These are phyloP conservation scores for Pseudocercospora musae DNA, from an alignment of 2,329 filamentous ascomycete species.

Conservation along the genomic window DNA sequence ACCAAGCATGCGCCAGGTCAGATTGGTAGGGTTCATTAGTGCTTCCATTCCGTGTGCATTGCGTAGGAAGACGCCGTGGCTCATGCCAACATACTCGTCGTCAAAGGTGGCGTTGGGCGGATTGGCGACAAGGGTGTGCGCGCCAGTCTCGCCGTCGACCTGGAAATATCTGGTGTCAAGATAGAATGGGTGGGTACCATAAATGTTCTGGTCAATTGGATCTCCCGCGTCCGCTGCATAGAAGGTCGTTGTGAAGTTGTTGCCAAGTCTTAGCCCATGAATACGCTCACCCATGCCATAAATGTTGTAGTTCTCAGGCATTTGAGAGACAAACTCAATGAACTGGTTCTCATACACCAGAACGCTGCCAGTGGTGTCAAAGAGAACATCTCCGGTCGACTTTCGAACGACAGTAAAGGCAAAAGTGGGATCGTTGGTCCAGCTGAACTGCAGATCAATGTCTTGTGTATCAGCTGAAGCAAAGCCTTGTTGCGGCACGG, in stretches of 20 bases:
- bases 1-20: conserved; percentile 72
- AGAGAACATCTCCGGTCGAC: conserved; percentile 64
- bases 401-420: conserved; percentile 54
- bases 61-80: conserved; percentile 73
- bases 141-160: conserved; percentile 43
- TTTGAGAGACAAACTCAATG: conserved; percentile 64
- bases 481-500: conserved; percentile 50
- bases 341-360: conserved; percentile 76
- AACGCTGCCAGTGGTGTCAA: conserved; percentile 61
- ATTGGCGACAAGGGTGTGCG: conserved; percentile 50
- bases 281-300: conserved; percentile 72
- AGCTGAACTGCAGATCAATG: conserved; percentile 51
- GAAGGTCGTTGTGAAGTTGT: conserved; percentile 67
- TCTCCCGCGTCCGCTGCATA: conserved; percentile 68
- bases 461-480: conserved; percentile 40
- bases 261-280: conserved; percentile 66
- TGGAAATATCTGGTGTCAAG: conserved; percentile 75
- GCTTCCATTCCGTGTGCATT: conserved; percentile 76
- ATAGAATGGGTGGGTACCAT: conserved; percentile 75
- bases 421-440: conserved; percentile 58
- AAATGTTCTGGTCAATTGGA: conserved; percentile 64
- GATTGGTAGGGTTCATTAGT: conserved; percentile 58
- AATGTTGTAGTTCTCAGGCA: conserved; percentile 70
- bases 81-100: conserved; percentile 61
- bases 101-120: conserved; percentile 52